Evolutionary conservation across 768 basidiomycete species (phyloP), one percentile per base, ranked within the genome.

Genomic region (Tulasnella calospora): DNA sequence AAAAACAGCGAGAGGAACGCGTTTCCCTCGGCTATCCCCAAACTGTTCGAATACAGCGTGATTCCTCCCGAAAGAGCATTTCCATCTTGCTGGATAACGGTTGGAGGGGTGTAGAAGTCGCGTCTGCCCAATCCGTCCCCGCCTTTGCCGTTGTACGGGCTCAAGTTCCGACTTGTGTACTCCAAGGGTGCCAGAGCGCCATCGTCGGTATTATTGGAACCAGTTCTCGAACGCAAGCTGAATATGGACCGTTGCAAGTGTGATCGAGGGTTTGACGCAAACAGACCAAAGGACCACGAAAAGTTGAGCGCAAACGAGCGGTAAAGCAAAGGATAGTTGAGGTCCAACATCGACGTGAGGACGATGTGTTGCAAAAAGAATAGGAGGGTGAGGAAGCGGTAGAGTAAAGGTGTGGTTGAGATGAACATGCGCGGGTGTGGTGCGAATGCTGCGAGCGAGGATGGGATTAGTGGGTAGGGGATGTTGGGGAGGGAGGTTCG

Each of bases 1-100:
- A 96, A 85, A 84, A 98, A 96, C n/a, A 91, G 85, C 6, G 94
- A 96, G 89, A 94, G 92, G 85, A 94, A 98, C 9, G 92, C 92
- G 84, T 98, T 96, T 76, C 92, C 92, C 0, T 91, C 92, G 13
- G 92, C 90, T 78, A 98, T 92, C 76, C 90, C 89, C 35, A 94
- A 84, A 19, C 89, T 88, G 82, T 92, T 95, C 80, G 90, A 90
- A 81, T 91, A 96, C 41, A 93, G 92, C 5, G 95, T 94, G 33
- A 97, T 84, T 30, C 95, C 96, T 27, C 92, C 92, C 80, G 92
- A 86, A 27, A 96, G 88, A 46, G 92, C 85, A 83, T 94, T 92
- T 33, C 87, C 84, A 0, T 91, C 91, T 12, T 85, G 85, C 33
- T 86, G 80, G 3, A 92, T 92, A 71, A 93, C 91, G 15, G 82